Evolutionary conservation across 2,329 filamentous ascomycete genomes (phyloP), one percentile per base, ranked within the genome.

Genomic region (Fusarium guadeloupense): DNA sequence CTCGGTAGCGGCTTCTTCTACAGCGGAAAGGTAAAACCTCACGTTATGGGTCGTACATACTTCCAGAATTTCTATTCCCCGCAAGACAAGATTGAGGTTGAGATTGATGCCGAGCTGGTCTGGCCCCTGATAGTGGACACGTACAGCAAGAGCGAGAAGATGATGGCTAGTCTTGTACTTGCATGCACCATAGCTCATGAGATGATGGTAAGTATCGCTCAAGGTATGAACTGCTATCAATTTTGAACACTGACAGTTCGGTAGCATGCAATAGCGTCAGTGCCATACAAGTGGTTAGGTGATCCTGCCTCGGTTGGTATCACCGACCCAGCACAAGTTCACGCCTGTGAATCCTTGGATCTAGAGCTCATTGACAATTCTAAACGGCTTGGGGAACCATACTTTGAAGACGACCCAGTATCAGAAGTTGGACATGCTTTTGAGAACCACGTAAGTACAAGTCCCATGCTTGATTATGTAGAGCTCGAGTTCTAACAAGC

Each of bases 111-210:
- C 13, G 67, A 72, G 6, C 10, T 59, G 13, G 35, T 74, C 6
- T 73, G 64, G 54, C 65, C 69, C 19, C 45, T 74, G 12, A 39
- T 74, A 12, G 49, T 58, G 2, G 37, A 54, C 10, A 57, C 59
- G 8, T 67, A 69, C 23, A 69, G 61, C 37, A 46, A 48, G 4
- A 64, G 66, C 21, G 72, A 74, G 57, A 70, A 66, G 42, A 44
- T 67, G 26, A 62, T 70, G 61, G 41, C 58, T 4, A 70, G 50
- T 34, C 51, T 63, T 28, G 30, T 59, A 9, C 25, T 70, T 12
- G 67, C 70, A 3, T 25, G 39, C 2, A 67, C 68, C 4, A 33
- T 74, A 8, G 49, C 66, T 10, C 72, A 74, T 19, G 72, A 74
- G 46, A 20, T 74, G 7, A 67, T 70, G 39, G 72, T 73, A 40